Evolutionary conservation across 306 rosid genomes (phyloP), one percentile per base, ranked within the genome.

Genomic region (Castanea crenata): DNA sequence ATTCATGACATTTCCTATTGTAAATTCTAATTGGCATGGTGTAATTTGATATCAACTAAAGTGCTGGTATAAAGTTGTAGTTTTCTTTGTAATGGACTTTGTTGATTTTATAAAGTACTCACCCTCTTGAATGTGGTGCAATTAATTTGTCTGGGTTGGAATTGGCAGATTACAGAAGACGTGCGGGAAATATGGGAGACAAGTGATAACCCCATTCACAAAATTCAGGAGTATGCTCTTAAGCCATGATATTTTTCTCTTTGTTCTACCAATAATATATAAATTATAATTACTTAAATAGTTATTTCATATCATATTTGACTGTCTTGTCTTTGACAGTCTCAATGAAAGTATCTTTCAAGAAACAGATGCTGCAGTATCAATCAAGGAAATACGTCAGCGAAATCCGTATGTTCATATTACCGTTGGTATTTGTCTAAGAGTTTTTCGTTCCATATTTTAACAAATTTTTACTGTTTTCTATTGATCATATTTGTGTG

Each of bases 311-410:
- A 59, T 38, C 7, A 41, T 85, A 56, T 44, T 44, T 59, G 73
- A 16, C 55, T 38, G 0, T 49, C n/a, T 64, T 76, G 31, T 63
- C 21, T 88, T 80, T 77, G 73, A 65, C 96, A 95, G 99, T 83
- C 77, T 95, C 73, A 95, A 95, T 74, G 98, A 95, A 61, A 84
- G 89, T 35, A 82, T 93, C 79, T 93, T 91, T 80, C 98, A 90
- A 89, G 98, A 93, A 87, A 86, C 99, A 55, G 93, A 93, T 83
- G 88, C 96, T 49, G 99, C 99, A 13, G 75, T 96, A 76, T 83
- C 99, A 68, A 58, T 85, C 85, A 93, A 91, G 91, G 98, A 95
- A 89, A 95, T 95, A 83, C 91, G 88, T 25, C 87, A 76, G 52
- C 90, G 94, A 82, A 97, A 93, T 85, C 99, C 96, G 99, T 95